Evolutionary conservation across 768 basidiomycete species (phyloP).

Genomic region (Lactifluus volemus): DNA sequence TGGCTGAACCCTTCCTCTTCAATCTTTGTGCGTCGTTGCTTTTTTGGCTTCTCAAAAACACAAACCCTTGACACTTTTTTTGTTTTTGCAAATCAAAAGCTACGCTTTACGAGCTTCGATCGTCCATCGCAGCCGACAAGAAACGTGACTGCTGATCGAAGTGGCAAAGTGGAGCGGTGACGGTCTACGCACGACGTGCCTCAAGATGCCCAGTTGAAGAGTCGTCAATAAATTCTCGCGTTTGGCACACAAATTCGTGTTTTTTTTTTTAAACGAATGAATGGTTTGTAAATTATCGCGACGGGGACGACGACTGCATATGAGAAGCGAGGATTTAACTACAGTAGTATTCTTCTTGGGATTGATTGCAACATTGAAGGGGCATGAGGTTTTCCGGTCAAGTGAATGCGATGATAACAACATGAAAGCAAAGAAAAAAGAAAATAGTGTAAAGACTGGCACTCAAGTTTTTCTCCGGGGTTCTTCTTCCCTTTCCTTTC

Average conservation of each 20-base stretch:
- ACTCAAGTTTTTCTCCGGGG: neutral
- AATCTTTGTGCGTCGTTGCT: constrained; percentile 57
- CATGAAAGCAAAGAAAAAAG: constrained; percentile 9
- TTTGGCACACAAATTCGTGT: neutral
- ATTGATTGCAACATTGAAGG: constrained; percentile 1
- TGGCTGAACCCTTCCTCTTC: constrained; percentile 78
- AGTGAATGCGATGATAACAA: constrained; percentile 18
- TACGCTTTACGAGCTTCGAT: constrained; percentile 76
- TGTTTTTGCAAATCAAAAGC: constrained; percentile 33
- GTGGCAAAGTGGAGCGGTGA: constrained; percentile 85
- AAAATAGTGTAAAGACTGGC: constrained; percentile 11
- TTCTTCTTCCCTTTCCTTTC: constrained; percentile 9
- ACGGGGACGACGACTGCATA: neutral
- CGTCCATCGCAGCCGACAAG: constrained; percentile 61
- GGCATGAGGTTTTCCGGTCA: constrained; percentile 6
- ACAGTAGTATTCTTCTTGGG: constrained; percentile 4
- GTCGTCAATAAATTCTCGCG: too few relatives aligned
- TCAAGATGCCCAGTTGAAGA: constrained; percentile 53
- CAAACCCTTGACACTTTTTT: too few relatives aligned
- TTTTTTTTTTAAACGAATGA: too few relatives aligned
- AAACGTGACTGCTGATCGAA: constrained; percentile 67
- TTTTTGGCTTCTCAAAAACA: too few relatives aligned
- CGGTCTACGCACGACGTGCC: constrained; percentile 62
- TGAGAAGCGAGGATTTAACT: neutral
- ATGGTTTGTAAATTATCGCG: constrained; percentile 4